A percentile compares a stretch with the other conserved stretches of the same genome.
Evolutionary conservation across 345 rosid species (phyloP).

Genomic region (Salix suchowensis): DNA sequence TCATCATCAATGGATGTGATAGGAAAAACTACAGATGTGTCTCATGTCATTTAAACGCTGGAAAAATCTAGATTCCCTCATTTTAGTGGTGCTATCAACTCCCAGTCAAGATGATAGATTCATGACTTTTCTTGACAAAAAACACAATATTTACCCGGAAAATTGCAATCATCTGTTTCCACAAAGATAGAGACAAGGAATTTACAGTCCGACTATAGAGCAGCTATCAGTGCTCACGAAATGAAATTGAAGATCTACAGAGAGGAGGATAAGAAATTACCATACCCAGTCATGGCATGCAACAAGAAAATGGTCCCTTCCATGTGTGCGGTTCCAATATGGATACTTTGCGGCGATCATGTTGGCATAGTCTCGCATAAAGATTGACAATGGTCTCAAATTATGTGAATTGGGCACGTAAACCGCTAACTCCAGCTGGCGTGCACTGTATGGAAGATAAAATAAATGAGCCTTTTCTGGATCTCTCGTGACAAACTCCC

Average conservation of each 20-base stretch:
- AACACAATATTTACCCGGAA: no score
- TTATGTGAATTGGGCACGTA: constrained; percentile 64
- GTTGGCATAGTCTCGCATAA: constrained; percentile 57
- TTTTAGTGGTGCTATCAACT: no score
- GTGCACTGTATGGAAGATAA: constrained; percentile 84
- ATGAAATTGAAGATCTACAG: background rate
- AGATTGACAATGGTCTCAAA: constrained; percentile 54
- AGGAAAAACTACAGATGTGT: no score
- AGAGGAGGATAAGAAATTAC: constrained; percentile 1
- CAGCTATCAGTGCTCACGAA: background rate
- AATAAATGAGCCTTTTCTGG: constrained; percentile 85
- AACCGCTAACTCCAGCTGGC: constrained; percentile 54
- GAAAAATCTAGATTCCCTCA: no score
- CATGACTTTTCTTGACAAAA: no score
- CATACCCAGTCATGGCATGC: constrained; percentile 99
- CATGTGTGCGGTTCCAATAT: constrained; percentile 86
- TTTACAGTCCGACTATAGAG: no score
- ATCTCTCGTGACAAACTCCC: constrained; percentile 60
- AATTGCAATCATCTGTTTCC: no score
- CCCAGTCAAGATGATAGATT: no score
- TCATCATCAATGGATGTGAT: no score
- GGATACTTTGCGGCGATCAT: constrained; percentile 75
- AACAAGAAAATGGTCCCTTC: constrained; percentile 84
- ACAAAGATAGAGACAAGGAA: no score
- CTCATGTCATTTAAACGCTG: no score